These are phyloP conservation scores for Microbotryum scabiosae DNA, from an alignment of 1,284 basidiomycete genomes.

Conservation along the genomic window DNA sequence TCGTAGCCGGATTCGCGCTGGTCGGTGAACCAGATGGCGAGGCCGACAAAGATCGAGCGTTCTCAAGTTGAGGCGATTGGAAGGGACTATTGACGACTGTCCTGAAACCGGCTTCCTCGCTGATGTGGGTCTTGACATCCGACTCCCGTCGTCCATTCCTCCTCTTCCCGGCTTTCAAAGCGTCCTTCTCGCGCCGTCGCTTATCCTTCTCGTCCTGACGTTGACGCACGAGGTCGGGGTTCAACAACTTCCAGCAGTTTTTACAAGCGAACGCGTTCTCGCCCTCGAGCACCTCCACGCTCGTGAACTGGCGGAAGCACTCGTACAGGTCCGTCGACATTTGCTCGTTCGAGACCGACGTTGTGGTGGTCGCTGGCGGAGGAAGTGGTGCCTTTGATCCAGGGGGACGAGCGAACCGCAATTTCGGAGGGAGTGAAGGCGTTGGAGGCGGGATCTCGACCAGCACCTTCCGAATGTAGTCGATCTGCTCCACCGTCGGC, in stretches of 20 bases:
- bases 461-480: conserved; percentile 32
- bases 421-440: conserved; percentile 11
- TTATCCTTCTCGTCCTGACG: conserved; percentile 31
- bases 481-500: conserved; percentile 30
- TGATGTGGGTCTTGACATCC: conserved; percentile 1
- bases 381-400: conserved; percentile 1
- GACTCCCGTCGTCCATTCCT: background rate
- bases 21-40: no score
- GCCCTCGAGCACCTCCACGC: conserved; percentile 81
- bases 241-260: conserved; percentile 70
- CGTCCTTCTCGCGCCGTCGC: conserved; percentile 12
- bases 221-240: conserved; percentile 34
- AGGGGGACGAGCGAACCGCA: conserved; percentile 32
- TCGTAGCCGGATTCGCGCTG: no score
- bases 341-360: background rate
- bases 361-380: background rate
- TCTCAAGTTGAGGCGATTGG: no score
- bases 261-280: conserved; percentile 90
- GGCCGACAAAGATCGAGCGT: no score
- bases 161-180: conserved; percentile 31
- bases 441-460: conserved; percentile 30
- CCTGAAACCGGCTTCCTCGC: background rate
- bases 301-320: conserved; percentile 74
- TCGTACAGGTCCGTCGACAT: conserved; percentile 43
- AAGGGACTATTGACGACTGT: background rate